Base-by-base conservation (phyloP, 2,329 filamentous ascomycete species). In the Pseudodiploospora longispora region DNA sequence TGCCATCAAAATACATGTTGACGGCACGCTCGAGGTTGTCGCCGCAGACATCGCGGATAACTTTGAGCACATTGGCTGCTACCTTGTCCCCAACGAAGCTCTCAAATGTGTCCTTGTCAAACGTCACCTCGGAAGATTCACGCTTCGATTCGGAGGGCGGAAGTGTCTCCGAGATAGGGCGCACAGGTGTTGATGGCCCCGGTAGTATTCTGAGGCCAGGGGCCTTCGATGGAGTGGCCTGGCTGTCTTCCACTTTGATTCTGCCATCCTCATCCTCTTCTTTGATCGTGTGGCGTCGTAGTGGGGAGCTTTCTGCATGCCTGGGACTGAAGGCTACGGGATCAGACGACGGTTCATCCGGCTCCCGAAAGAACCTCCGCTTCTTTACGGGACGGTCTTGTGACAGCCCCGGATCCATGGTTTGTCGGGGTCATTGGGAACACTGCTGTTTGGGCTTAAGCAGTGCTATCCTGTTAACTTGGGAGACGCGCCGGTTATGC, bases 1-100 rank as follows among this genome's bases (percentile, higher is more conserved):
- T 83, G 19, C 80, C 80, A 49, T 85, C 82, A 49, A 83, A 77
- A 55, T 82, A 85, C 75, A 83, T 83, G 47, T 83, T 83, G 45
- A 83, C 74, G 6, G 81, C 81, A 48, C 71, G 69, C 54, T 83
- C 76, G 10, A 84, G 67, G 48, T 80, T 70, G 42, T 75, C 66
- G 27, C 72, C 72, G 43, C 79, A 82, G 36, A 70, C 68, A 6
- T 71, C 63, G n/a, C 68, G 68, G 19, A 85, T 70, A 4, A 69
- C 59, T 6, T 63, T 61, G 40, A 84, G 54, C 8, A 70, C 61
- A 27, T 76, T 67, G 0, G 66, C 47, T 6, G 67, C 59, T 19
- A 85, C 67, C 41, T 74, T 74, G 46, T 75, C 72, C 32, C 80
- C 80, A 27, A 84, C 63, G 47, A 85, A 75, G 46, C 64, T 68